Evolutionary conservation across 176 grass and related monocot species (phyloP).

Genomic region (Juncus inflexus): DNA sequence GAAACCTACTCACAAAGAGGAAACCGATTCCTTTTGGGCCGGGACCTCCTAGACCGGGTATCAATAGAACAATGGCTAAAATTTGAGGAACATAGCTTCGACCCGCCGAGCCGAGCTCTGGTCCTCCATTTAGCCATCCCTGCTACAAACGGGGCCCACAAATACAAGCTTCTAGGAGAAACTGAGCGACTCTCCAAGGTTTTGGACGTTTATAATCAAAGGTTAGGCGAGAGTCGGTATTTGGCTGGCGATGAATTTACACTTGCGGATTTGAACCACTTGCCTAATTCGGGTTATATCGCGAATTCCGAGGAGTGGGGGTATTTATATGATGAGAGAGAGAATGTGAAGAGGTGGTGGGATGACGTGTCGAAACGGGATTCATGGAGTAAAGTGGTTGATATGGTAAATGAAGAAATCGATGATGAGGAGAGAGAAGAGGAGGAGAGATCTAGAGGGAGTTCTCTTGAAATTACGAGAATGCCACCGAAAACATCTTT

Average conservation of each 20-base stretch:
- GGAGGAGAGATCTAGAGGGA: conserved; percentile 15
- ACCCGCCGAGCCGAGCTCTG: conserved; percentile 73
- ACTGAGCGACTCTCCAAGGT: conserved; percentile 45
- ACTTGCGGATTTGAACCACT: conserved; percentile 71
- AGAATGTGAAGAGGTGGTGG: conserved; percentile 88
- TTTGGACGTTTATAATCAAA: conserved; percentile 81
- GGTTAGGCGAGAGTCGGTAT: conserved; percentile 57
- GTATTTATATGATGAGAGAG: conserved; percentile 61
- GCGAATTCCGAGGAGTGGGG: conserved; percentile 41
- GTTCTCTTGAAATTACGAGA: conserved; percentile 3
- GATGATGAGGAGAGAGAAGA: conserved; percentile 26
- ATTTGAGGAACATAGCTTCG: conserved; percentile 72
- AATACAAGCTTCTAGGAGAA: conserved; percentile 30
- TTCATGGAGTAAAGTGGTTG: conserved; percentile 59
- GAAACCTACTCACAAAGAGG: conserved; percentile 54
- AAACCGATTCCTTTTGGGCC: conserved; percentile 57
- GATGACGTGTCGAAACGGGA: conserved; percentile 38
- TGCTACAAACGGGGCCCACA: conserved; percentile 19
- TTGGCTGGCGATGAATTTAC: conserved; percentile 74
- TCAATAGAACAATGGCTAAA: conserved; percentile 96
- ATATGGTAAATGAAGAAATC: conserved; percentile 22
- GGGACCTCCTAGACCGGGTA: conserved; percentile 70
- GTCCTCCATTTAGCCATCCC: conserved; percentile 77
- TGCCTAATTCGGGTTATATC: conserved; percentile 75
- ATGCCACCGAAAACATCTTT: not conserved